These are phyloP conservation scores for Ceratocystis papillata DNA, from an alignment of 2,329 filamentous ascomycete species.

Conservation along the genomic window DNA sequence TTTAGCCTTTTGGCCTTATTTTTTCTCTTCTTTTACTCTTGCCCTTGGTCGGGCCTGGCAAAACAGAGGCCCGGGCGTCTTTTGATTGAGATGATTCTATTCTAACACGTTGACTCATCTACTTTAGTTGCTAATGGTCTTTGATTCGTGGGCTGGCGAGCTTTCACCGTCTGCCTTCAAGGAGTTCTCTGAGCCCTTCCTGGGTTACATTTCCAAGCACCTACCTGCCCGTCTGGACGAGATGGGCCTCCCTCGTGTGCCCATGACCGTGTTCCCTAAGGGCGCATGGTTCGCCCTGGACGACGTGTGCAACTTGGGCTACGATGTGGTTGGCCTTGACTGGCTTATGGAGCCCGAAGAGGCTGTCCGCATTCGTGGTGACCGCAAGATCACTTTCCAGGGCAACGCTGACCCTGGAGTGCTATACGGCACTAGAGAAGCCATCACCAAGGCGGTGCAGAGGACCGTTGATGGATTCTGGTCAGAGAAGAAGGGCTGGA, in stretches of 20 bases:
- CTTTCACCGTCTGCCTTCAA: slow-evolving; percentile 75
- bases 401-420: slow-evolving; percentile 94
- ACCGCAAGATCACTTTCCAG: slow-evolving; percentile 68
- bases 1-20: not conserved
- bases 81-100: too few species aligned
- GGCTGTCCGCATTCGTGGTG: slow-evolving; percentile 66
- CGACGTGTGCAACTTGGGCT: slow-evolving; percentile 74
- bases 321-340: slow-evolving; percentile 88
- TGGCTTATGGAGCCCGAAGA: slow-evolving; percentile 86
- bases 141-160: slow-evolving; percentile 97
- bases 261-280: slow-evolving; percentile 97
- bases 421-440: slow-evolving; percentile 70
- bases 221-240: slow-evolving; percentile 64
- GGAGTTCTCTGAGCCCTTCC: slow-evolving; percentile 74
- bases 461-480: slow-evolving; percentile 81
- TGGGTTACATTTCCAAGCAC: slow-evolving; percentile 70
- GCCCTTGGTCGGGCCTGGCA: not conserved
- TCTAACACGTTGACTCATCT: not conserved
- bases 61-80: not conserved
- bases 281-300: slow-evolving; percentile 93
- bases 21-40: not conserved
- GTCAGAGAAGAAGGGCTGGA: slow-evolving; percentile 74
- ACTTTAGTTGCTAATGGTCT: slow-evolving; percentile 73
- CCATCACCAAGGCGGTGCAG: slow-evolving; percentile 73
- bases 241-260: slow-evolving; percentile 66